A percentile compares a stretch with the other conserved stretches of the same genome.
Evolutionary conservation across 139 green algal species (phyloP).

Genomic region (Micractinium conductrix): DNA sequence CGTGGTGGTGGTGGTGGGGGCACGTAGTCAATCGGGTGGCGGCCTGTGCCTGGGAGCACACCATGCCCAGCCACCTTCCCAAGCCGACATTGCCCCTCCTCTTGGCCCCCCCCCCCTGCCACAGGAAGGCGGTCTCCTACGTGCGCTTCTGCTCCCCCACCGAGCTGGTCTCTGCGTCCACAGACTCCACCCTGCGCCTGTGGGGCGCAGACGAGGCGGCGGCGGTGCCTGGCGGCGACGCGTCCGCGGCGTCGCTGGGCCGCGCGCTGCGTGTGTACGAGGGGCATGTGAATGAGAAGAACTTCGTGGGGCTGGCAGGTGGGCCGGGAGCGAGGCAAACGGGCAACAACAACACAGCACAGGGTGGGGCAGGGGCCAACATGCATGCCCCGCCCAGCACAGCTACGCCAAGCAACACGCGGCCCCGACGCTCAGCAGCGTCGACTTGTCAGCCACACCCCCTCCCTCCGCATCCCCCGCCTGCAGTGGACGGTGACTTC

Average conservation of each 20-base stretch:
- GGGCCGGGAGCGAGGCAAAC: not conserved
- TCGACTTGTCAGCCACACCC: not conserved
- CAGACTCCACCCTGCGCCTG: constrained; percentile 84
- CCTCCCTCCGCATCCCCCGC: not conserved
- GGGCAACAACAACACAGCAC: not conserved
- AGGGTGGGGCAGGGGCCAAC: not conserved
- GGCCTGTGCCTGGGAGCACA: not conserved
- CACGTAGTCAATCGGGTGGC: not conserved
- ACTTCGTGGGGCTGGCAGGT: constrained; percentile 93
- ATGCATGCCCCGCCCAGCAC: not conserved
- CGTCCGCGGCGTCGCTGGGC: not conserved
- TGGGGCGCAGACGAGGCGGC: constrained; percentile 53
- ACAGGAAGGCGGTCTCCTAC: constrained; percentile 90
- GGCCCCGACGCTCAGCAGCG: too few relatives aligned
- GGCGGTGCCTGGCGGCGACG: not conserved
- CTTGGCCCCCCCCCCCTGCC: constrained; percentile 13
- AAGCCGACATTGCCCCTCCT: not conserved
- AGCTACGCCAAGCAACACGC: not conserved
- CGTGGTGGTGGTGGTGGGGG: not conserved
- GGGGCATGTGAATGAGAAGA: constrained; percentile 92
- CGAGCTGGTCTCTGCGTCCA: constrained; percentile 88
- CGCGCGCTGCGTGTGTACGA: constrained; percentile 54
- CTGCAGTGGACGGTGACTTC: constrained; percentile 73
- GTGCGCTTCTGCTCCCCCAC: constrained; percentile 78
- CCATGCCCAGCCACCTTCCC: constrained; percentile 9